Evolutionary conservation across 257 asterid species (phyloP).

Genomic region (Coffea canephora): DNA sequence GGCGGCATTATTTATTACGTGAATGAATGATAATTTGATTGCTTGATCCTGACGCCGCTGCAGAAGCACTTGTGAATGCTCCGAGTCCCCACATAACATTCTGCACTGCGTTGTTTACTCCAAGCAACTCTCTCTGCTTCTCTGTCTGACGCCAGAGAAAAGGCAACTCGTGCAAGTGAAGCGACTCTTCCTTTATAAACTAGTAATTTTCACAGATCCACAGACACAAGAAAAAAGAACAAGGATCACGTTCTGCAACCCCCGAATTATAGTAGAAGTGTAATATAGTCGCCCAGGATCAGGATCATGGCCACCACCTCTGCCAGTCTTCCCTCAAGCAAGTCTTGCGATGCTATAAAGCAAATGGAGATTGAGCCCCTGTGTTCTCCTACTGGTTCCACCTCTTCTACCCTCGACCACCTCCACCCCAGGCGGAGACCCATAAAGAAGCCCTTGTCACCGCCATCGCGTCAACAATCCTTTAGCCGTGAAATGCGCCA

Average conservation of each 20-base stretch:
- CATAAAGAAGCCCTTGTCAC: constrained; percentile 34
- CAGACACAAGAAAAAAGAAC: neutral
- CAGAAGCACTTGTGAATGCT: no score
- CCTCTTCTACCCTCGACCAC: no score
- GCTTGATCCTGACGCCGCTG: no score
- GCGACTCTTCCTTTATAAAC: neutral
- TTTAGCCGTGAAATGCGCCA: constrained; percentile 74
- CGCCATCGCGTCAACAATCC: constrained; percentile 57
- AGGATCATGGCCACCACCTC: constrained; percentile 6
- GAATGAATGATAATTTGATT: no score
- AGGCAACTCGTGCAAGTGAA: neutral
- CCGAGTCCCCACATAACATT: no score
- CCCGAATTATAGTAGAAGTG: neutral
- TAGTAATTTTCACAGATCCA: neutral
- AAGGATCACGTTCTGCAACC: neutral
- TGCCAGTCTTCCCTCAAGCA: constrained; percentile 5
- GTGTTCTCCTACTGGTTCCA: neutral
- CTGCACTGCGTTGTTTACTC: no score
- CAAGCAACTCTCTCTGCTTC: neutral
- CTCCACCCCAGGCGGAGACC: constrained; percentile 42
- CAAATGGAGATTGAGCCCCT: constrained; percentile 8
- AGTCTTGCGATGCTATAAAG: constrained; percentile 2
- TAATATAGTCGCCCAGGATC: neutral
- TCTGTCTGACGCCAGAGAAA: constrained; percentile 2
- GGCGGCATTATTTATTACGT: no score